Percentiles rank a stretch among this genome's conserved stretches.
Evolutionary conservation across 2,329 filamentous ascomycete species (phyloP).

Genomic region (Fusarium brevicatenulatum): DNA sequence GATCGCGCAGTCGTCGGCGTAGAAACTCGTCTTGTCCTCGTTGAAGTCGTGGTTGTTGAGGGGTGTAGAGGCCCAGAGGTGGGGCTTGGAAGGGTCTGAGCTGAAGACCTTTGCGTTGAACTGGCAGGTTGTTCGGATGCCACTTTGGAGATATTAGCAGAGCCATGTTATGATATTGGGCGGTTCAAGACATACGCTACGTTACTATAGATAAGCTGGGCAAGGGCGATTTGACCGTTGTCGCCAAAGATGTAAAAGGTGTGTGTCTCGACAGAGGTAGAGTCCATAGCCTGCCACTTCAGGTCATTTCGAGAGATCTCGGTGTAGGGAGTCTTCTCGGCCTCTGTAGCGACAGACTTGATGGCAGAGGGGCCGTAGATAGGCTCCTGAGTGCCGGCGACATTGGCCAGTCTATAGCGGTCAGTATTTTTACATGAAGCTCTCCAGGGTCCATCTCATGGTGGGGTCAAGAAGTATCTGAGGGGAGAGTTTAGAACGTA

Average conservation of each 20-base stretch:
- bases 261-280: slow-evolving; percentile 93
- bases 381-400: slow-evolving; percentile 95
- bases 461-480: slow-evolving; percentile 18
- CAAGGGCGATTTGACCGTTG: slow-evolving; percentile 78
- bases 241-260: slow-evolving; percentile 91
- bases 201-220: slow-evolving; percentile 97
- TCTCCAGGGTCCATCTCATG: slow-evolving; percentile 10
- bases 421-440: slow-evolving; percentile 31
- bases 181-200: slow-evolving; percentile 74
- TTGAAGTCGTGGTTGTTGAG: slow-evolving; percentile 85
- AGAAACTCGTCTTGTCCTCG: slow-evolving; percentile 84
- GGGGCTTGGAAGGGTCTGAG: slow-evolving; percentile 74
- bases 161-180: background rate
- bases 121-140: slow-evolving; percentile 88
- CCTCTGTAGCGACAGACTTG: slow-evolving; percentile 84
- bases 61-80: slow-evolving; percentile 85
- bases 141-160: slow-evolving; percentile 62
- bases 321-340: slow-evolving; percentile 80
- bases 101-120: slow-evolving; percentile 96
- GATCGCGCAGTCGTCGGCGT: slow-evolving; percentile 84
- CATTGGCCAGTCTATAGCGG: slow-evolving; percentile 70
- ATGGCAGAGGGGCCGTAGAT: slow-evolving; percentile 93
- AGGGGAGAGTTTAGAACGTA: slow-evolving; percentile 57
- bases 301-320: slow-evolving; percentile 81
- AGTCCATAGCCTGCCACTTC: slow-evolving; percentile 83